Conservation (phyloP, 495 filamentous ascomycete genomes). For the Neurospora sp. region DNA sequence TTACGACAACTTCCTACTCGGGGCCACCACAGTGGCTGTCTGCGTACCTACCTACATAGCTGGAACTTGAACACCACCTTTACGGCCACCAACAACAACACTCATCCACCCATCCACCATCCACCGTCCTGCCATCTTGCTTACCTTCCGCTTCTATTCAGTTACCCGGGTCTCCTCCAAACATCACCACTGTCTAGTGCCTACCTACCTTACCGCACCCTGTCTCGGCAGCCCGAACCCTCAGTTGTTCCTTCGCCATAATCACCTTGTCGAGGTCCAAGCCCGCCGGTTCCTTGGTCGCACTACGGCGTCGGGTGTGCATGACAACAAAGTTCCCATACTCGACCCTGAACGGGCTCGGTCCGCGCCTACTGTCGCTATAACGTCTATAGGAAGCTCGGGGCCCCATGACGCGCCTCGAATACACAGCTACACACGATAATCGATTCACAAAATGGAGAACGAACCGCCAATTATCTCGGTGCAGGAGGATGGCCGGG, state of each 20-base stretch:
- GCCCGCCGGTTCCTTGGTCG: background rate
- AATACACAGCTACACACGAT: conserved; percentile 3
- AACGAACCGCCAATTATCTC: conserved; percentile 25
- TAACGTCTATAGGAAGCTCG: background rate
- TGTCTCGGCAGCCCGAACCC: background rate
- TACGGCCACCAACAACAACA: background rate
- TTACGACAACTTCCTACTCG: background rate
- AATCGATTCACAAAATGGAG: conserved; percentile 30
- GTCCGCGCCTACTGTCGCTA: background rate
- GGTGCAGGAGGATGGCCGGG: conserved; percentile 25
- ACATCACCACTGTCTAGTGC: background rate
- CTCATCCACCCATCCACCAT: background rate
- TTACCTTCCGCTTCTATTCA: background rate
- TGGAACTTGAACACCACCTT: background rate
- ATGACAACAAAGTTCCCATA: background rate
- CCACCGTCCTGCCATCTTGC: background rate
- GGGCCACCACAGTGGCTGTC: background rate
- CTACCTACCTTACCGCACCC: background rate
- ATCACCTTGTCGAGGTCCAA: background rate
- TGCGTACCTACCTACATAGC: background rate
- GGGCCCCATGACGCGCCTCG: conserved; percentile 14
- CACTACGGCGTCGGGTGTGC: background rate
- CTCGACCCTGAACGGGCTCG: background rate
- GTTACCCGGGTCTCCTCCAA: background rate
- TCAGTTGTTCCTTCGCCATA: background rate